Evolutionary conservation across 73 alveolate genomes (phyloP).

Genomic region (Effrenium voratum): DNA sequence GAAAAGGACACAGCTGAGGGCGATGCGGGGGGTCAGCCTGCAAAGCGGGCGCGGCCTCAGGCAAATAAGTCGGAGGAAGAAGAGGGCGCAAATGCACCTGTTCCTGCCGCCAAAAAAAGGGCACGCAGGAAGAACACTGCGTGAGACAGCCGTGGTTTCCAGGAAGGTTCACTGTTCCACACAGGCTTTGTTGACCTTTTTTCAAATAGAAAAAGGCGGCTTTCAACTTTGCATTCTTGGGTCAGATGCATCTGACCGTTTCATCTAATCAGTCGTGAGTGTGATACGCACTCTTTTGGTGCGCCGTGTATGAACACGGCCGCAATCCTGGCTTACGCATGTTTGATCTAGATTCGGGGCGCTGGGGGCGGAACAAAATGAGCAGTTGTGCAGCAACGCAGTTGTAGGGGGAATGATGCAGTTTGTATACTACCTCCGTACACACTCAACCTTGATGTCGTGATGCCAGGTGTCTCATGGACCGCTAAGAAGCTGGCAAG

Average conservation of each 20-base stretch:
- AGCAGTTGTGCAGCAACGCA: too few species aligned
- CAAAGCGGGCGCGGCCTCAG: not conserved
- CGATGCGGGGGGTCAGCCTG: not conserved
- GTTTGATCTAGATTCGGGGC: not conserved
- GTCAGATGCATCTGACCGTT: too few species aligned
- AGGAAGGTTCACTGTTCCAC: not conserved
- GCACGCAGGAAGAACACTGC: not conserved
- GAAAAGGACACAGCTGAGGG: not conserved
- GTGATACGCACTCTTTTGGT: too few species aligned
- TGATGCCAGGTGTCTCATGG: conserved; percentile 45
- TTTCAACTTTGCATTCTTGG: too few species aligned
- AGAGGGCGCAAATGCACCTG: not conserved
- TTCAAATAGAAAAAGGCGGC: too few species aligned
- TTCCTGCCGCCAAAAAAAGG: not conserved
- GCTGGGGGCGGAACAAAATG: too few species aligned
- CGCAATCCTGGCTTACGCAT: not conserved
- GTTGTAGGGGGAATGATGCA: too few species aligned
- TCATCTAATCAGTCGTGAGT: too few species aligned
- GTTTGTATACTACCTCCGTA: not conserved
- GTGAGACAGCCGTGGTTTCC: not conserved
- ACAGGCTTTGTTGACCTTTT: not conserved
- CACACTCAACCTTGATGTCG: not conserved
- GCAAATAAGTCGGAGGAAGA: not conserved
- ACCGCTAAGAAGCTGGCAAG: conserved; percentile 1
- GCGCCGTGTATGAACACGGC: not conserved